Evolutionary conservation across 1,284 basidiomycete species (phyloP).

Genomic region (Sutorius eximius): DNA sequence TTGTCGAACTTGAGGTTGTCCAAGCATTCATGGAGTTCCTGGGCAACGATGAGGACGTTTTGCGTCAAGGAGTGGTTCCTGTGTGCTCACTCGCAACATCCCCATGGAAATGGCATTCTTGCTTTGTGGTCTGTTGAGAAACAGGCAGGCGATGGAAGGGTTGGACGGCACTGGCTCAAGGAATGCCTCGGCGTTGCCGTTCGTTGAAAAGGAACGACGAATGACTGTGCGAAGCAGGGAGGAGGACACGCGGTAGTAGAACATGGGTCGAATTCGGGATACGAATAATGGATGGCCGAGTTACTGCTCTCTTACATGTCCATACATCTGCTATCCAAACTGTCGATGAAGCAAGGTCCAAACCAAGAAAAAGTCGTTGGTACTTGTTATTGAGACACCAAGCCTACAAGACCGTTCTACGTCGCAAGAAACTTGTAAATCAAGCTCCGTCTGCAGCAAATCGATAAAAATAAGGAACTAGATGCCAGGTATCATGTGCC

Average conservation of each 20-base stretch:
- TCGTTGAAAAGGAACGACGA: constrained; percentile 25
- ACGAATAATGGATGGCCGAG: too few species aligned
- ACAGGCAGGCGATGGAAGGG: constrained; percentile 63
- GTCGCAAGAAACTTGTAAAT: constrained; percentile 7
- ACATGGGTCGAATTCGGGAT: constrained; percentile 10
- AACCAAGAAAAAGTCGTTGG: not conserved
- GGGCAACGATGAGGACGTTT: constrained; percentile 10
- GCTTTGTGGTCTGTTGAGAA: constrained; percentile 78
- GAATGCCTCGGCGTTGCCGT: constrained; percentile 48
- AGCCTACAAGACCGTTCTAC: constrained; percentile 5
- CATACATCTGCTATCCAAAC: too few species aligned
- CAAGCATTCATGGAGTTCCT: constrained; percentile 75
- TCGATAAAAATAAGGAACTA: constrained; percentile 5
- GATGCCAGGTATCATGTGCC: constrained; percentile 6
- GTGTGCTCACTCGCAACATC: constrained; percentile 60
- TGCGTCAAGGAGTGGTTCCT: not conserved
- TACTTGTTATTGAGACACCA: constrained; percentile 3
- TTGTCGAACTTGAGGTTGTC: constrained; percentile 69
- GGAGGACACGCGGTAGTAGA: not conserved
- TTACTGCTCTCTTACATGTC: too few species aligned
- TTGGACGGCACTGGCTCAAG: constrained; percentile 47
- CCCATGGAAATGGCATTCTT: constrained; percentile 87
- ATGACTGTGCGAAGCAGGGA: not conserved
- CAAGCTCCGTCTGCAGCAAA: constrained; percentile 8
- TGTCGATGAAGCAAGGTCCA: not conserved